Base-by-base conservation (phyloP, 306 rosid genomes). In the Quercus glauca region DNA sequence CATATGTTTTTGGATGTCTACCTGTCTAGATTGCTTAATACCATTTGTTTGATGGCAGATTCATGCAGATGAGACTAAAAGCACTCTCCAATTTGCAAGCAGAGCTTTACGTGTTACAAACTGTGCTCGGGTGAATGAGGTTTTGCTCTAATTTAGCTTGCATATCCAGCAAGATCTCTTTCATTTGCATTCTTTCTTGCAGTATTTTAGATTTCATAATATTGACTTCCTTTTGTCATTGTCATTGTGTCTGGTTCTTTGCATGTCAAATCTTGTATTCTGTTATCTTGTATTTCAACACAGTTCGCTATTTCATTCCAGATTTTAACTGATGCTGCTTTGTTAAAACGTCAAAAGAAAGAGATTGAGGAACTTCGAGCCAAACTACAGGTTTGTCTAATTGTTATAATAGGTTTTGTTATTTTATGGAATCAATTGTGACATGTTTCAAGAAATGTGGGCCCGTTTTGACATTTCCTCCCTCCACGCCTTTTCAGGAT, bases 311-410 rank as follows among this genome's bases (percentile, higher is more conserved):
- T 49, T 57, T 77, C 75, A 41, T 77, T 73, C 71, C 89, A 95
- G 99, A 91, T 95, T 85, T 87, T 95, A 85, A 95, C 99, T 53
- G 99, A 95, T 89, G 99, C 99, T 84, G 99, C 99, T 83, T 85
- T 92, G 84, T 84, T 95, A 82, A 95, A 92, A 89, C 98, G 97
- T 74, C 99, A 92, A 87, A 95, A 88, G 84, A 95, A 86, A 73
- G 99, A 92, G 87, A 92, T 95, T 88, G 98, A 92, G 89, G 96
- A 91, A 78, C 96, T 95, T 73, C 94, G 94, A 65, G 90, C 94
- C 45, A 95, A 92, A 88, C 82, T 95, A 83, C 93, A 89, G 99
- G 99, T 95, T 78, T 69, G 43, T 76, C 77, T 70, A 69, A 3
- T 78, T 79, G 74, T 77, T 69, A 26, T 78, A 60, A 20, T 10